Evolutionary conservation across 352 stramenopile genomes (phyloP).

Genomic region (Globisporangium barbulae): DNA sequence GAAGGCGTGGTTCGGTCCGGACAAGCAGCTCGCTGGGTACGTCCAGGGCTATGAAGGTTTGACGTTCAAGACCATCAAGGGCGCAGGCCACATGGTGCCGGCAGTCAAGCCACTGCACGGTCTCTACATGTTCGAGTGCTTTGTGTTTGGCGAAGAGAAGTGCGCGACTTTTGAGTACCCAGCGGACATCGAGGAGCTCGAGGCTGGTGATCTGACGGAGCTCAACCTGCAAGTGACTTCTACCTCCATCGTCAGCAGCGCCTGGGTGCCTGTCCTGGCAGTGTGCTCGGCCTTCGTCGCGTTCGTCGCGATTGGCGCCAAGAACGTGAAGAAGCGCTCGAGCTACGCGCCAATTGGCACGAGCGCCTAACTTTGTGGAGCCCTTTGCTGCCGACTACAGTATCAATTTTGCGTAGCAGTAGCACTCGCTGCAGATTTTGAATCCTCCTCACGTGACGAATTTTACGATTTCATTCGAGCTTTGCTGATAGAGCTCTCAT

Average conservation of each 20-base stretch:
- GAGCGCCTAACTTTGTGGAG: constrained; percentile 10
- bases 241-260: not conserved
- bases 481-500: no score
- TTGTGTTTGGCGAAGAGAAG: constrained; percentile 54
- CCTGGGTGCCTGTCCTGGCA: constrained; percentile 21
- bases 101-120: constrained; percentile 57
- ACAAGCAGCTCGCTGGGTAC: constrained; percentile 82
- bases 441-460: no score
- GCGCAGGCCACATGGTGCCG: constrained; percentile 87
- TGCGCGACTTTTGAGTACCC: constrained; percentile 55
- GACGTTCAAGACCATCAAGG: constrained; percentile 89
- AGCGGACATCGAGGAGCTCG: constrained; percentile 41
- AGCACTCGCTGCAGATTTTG: no score
- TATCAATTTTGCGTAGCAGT: not conserved
- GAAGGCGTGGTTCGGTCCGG: constrained; percentile 10
- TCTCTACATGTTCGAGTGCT: constrained; percentile 72
- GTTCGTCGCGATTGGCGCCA: constrained; percentile 33
- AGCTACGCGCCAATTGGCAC: constrained; percentile 39
- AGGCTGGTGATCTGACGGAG: constrained; percentile 22
- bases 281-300: constrained; percentile 27
- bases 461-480: no score
- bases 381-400: not conserved
- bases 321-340: constrained; percentile 41
- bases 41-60: constrained; percentile 78
- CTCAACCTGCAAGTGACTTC: no score